Evolutionary conservation across 371 early-diverging fungal genomes (phyloP).

Genomic region (Parasitella parasitica): DNA sequence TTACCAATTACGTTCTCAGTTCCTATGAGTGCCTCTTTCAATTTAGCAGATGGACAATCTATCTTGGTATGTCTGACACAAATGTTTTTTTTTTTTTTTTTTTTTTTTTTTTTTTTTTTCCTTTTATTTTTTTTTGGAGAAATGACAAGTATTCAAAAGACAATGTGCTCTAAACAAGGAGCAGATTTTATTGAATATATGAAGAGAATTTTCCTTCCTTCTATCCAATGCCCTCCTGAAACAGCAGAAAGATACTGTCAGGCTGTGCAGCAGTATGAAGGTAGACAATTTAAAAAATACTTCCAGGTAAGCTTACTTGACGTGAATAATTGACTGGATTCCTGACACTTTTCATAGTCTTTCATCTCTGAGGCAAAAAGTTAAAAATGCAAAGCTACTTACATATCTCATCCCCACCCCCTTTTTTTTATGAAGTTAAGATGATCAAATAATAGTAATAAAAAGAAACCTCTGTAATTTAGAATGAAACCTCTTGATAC

Average conservation of each 20-base stretch:
- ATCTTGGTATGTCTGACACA: conserved; percentile 54
- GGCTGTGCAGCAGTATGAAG: conserved; percentile 68
- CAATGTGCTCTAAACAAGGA: conserved; percentile 65
- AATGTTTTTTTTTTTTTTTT: too few relatives aligned
- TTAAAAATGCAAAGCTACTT: not conserved
- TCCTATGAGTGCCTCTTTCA: conserved; percentile 76
- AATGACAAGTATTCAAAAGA: conserved; percentile 76
- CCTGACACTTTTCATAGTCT: not conserved
- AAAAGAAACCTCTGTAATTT: not conserved
- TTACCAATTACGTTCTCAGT: conserved; percentile 80
- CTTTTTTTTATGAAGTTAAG: too few relatives aligned
- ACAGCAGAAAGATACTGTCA: conserved; percentile 62
- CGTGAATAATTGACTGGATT: not conserved
- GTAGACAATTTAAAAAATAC: conserved; percentile 67
- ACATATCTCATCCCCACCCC: not conserved
- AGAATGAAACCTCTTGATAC: not conserved
- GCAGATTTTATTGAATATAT: conserved; percentile 66
- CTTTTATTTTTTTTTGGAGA: conserved; percentile 69
- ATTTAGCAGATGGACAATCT: conserved; percentile 79
- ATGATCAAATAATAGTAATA: not conserved
- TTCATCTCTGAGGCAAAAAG: conserved; percentile 18
- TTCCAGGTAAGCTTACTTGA: conserved; percentile 58
- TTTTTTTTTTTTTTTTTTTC: too few relatives aligned
- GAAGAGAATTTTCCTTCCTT: conserved; percentile 62
- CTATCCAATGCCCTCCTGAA: conserved; percentile 69